phyloP scores from a whole-genome alignment of 805 yeast species.

The Clavispora fructus region DNA sequence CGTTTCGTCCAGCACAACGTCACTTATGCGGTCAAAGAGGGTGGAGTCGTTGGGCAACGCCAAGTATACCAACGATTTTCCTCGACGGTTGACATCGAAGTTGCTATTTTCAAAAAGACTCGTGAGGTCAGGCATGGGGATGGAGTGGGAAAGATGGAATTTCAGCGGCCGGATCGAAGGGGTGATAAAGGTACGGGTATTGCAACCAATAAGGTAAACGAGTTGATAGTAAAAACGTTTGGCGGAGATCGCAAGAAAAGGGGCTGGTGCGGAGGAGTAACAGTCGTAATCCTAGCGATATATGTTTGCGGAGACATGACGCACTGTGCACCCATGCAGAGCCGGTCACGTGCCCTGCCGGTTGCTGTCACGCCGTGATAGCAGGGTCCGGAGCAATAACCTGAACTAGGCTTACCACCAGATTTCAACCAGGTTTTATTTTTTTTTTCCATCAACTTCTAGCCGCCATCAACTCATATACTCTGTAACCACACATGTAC shows the following conservation, averaged over 20 bases:
- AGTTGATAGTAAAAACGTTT: no score
- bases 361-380: background rate
- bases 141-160: no score
- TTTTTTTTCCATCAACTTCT: no score
- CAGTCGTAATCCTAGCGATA: background rate
- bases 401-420: no score
- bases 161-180: no score
- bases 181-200: no score
- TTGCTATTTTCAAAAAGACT: background rate
- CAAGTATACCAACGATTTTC: background rate
- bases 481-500: no score
- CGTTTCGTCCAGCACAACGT: background rate
- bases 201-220: no score
- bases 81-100: background rate
- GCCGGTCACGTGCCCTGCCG: background rate
- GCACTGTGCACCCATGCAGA: background rate
- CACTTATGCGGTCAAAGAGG: background rate
- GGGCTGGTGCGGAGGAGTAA: background rate
- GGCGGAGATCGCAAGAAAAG: no score
- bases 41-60: background rate
- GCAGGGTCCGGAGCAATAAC: background rate
- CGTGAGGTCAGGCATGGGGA: background rate
- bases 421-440: no score
- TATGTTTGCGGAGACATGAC: background rate
- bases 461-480: no score